phyloP scores from a whole-genome alignment of 805 yeast species.

The Middelhovenomyces tepae region DNA sequence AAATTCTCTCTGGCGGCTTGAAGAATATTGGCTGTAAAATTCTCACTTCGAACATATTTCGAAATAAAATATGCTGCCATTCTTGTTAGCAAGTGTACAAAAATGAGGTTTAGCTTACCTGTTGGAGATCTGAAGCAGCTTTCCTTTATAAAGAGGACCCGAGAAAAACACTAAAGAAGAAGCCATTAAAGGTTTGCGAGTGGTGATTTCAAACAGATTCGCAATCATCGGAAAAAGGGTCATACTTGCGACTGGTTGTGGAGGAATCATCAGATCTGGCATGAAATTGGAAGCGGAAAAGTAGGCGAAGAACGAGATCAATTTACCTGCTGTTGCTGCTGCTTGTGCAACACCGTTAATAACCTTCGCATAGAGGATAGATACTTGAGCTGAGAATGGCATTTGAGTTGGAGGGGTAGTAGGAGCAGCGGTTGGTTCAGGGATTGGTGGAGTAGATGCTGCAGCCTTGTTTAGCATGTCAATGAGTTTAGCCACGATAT shows the following conservation, averaged over 20 bases:
- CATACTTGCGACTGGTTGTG: slow-evolving; percentile 7
- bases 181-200: slow-evolving; percentile 12
- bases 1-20: slow-evolving; percentile 29
- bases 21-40: slow-evolving; percentile 19
- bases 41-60: slow-evolving; percentile 9
- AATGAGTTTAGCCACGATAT: slow-evolving; percentile 27
- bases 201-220: slow-evolving; percentile 6
- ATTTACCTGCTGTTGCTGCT: no score
- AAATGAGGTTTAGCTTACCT: no score
- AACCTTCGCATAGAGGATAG: no score
- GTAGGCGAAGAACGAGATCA: no score
- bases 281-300: no score
- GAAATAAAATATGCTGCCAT: slow-evolving; percentile 9
- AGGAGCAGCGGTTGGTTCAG: slow-evolving; percentile 1
- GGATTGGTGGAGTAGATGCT: neutral
- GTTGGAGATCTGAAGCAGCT: slow-evolving; percentile 13
- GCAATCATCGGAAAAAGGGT: slow-evolving; percentile 11
- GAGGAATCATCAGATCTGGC: no score
- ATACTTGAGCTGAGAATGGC: no score
- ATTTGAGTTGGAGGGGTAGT: neutral
- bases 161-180: slow-evolving; percentile 7
- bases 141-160: slow-evolving; percentile 11
- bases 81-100: no score
- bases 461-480: slow-evolving; percentile 1
- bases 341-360: no score